Conservation (phyloP, 2,329 filamentous ascomycete species). For the Colletotrichum sp. region DNA sequence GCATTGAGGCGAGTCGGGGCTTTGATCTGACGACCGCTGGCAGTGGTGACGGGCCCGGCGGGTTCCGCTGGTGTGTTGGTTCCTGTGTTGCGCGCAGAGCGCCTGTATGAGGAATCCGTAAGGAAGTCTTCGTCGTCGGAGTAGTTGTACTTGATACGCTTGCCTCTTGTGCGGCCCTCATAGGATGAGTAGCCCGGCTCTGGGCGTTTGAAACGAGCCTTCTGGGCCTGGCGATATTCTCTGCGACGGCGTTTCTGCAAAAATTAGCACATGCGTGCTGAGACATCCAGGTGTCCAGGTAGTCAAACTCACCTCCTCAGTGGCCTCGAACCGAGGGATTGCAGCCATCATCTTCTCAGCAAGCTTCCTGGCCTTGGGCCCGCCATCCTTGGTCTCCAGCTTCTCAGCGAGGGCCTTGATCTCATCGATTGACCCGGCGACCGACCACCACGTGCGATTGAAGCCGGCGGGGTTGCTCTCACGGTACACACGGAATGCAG, state of each 20-base stretch:
- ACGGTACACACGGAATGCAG: constrained; percentile 89
- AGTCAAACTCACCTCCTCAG: constrained; percentile 72
- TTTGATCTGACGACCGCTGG: constrained; percentile 85
- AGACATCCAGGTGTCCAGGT: background rate
- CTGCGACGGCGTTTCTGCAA: constrained; percentile 85
- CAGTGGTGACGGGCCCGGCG: constrained; percentile 69
- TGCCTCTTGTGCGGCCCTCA: constrained; percentile 93
- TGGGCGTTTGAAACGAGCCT: constrained; percentile 85
- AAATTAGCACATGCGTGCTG: background rate
- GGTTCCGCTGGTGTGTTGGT: constrained; percentile 75
- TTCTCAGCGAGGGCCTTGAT: constrained; percentile 77
- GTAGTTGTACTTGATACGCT: constrained; percentile 95
- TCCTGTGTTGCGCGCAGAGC: constrained; percentile 76
- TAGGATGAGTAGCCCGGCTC: constrained; percentile 93
- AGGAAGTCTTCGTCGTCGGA: constrained; percentile 80
- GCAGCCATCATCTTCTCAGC: constrained; percentile 79
- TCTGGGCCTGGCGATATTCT: constrained; percentile 86
- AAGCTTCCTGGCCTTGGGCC: constrained; percentile 79
- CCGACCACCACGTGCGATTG: constrained; percentile 86
- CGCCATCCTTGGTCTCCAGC: constrained; percentile 77
- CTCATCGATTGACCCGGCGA: constrained; percentile 90
- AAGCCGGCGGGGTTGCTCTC: constrained; percentile 85
- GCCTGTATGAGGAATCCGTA: constrained; percentile 68
- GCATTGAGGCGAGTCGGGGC: constrained; percentile 69
- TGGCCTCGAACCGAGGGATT: constrained; percentile 88